Base-by-base conservation (phyloP, 2,329 filamentous ascomycete genomes). In the Orbilia brochopaga region DNA sequence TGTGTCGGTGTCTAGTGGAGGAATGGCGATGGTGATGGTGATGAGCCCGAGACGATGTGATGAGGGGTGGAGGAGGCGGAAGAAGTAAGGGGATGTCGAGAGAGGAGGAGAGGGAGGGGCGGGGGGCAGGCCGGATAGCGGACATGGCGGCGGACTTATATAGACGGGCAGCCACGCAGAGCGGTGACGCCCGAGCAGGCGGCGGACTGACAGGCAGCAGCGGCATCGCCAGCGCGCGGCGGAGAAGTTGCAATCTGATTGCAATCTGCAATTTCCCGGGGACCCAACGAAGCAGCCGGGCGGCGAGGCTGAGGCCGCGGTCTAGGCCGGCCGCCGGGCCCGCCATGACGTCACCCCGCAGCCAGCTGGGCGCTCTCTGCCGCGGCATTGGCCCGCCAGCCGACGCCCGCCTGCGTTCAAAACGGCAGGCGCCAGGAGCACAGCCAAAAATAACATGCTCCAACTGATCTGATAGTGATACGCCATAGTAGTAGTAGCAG, bases 251-350 rank as follows among this genome's bases (percentile, higher is more conserved):
- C 27, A 32, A 48, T 15, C 44, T 48, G 8, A 37, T 37, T 15
- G 35, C 35, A 7, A 48, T 15, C 44, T 48, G 8, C 44, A 48
- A 48, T 48, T 48, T 48, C 44, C 44, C 44, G 44, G 27, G 27
- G 27, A 8, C 4, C 27, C 27, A n/a, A n/a, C n/a, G n/a, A n/a
- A n/a, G n/a, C 27, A 32, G 8, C 27, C 8, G 3, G 3, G 27
- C 3, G 27, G 27, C 37, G 44, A 48, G 44, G 8, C 7, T 15
- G 44, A 15, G n/a, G 56, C 17, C 13, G 35, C 11, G 59, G 52
- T 64, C 66, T 70, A 70, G 66, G 59, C 66, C 66, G 58, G 53
- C 53, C 59, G 66, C 59, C 63, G 42, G 59, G 62, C 44, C 42
- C 53, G 58, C 40, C 32, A 44, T 70, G 66, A 70, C 63, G 66